Evolutionary conservation across 352 stramenopile genomes (phyloP).

Genomic region (Aphanomyces stellatus): DNA sequence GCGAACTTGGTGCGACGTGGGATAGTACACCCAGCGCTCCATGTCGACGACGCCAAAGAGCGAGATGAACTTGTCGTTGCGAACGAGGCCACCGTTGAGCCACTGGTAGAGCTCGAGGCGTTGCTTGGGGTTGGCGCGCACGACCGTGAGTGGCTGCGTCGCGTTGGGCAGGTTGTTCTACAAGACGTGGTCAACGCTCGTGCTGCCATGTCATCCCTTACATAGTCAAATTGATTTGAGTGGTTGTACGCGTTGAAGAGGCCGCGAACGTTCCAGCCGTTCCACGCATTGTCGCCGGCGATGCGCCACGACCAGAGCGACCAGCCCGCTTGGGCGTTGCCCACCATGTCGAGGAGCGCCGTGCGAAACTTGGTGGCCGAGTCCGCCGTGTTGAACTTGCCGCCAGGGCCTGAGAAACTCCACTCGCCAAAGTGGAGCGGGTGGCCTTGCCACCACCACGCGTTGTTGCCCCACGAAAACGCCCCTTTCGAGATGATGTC

Average conservation of each 20-base stretch:
- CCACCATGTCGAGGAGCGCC: slow-evolving; percentile 27
- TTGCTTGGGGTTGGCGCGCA: neutral
- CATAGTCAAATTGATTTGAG: neutral
- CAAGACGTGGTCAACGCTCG: too few relatives aligned
- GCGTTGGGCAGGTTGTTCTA: neutral
- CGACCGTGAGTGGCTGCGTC: neutral
- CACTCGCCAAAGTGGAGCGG: slow-evolving; percentile 45
- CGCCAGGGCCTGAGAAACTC: slow-evolving; percentile 31
- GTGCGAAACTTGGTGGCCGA: slow-evolving; percentile 28
- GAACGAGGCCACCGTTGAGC: neutral
- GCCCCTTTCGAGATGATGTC: slow-evolving; percentile 37
- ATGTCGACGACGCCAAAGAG: neutral
- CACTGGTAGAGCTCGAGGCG: neutral
- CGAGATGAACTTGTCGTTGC: neutral
- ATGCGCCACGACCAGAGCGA: slow-evolving; percentile 41
- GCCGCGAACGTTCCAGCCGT: slow-evolving; percentile 3
- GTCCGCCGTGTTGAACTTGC: slow-evolving; percentile 27
- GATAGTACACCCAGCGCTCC: slow-evolving; percentile 3
- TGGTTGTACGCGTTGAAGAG: neutral
- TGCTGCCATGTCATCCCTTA: too few relatives aligned
- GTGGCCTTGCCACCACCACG: slow-evolving; percentile 27
- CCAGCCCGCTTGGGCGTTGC: slow-evolving; percentile 27
- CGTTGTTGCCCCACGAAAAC: slow-evolving; percentile 16
- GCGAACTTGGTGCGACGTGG: neutral
- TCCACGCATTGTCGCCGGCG: slow-evolving; percentile 4